phyloP scores from a whole-genome alignment of 352 stramenopile species.

The Phytophthora hybrid region DNA sequence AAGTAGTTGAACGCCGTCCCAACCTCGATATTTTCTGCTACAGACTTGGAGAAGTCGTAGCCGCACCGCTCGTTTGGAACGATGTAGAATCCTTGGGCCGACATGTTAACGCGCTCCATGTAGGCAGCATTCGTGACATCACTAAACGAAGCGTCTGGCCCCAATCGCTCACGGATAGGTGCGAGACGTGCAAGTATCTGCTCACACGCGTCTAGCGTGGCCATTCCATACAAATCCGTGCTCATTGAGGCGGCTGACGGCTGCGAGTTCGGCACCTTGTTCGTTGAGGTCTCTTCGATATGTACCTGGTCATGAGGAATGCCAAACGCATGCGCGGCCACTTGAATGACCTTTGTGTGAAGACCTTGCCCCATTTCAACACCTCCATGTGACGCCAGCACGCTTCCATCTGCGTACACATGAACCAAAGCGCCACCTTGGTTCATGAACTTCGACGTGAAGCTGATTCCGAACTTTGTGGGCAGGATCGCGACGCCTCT shows the following conservation, averaged over 20 bases:
- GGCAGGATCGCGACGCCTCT: conserved; percentile 87
- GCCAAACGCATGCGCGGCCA: conserved; percentile 92
- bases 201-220: conserved; percentile 95
- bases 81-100: conserved; percentile 96
- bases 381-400: conserved; percentile 95
- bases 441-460: conserved; percentile 98
- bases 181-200: conserved; percentile 94
- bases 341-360: conserved; percentile 95
- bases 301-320: conserved; percentile 94
- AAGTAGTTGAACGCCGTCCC: conserved; percentile 97
- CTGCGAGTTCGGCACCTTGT: conserved; percentile 95
- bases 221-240: conserved; percentile 98
- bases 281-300: conserved; percentile 95
- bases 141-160: conserved; percentile 75
- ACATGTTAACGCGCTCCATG: conserved; percentile 94
- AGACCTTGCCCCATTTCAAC: conserved; percentile 99
- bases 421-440: conserved; percentile 96
- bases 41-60: conserved; percentile 93
- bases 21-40: conserved; percentile 90
- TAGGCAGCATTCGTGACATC: conserved; percentile 91
- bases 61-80: conserved; percentile 92
- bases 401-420: conserved; percentile 96
- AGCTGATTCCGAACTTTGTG: conserved; percentile 96
- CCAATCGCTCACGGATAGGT: conserved; percentile 85
- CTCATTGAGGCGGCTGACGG: conserved; percentile 96